These are phyloP conservation scores for Luvunga scandens DNA, from an alignment of 345 rosid genomes.

Conservation along the genomic window DNA sequence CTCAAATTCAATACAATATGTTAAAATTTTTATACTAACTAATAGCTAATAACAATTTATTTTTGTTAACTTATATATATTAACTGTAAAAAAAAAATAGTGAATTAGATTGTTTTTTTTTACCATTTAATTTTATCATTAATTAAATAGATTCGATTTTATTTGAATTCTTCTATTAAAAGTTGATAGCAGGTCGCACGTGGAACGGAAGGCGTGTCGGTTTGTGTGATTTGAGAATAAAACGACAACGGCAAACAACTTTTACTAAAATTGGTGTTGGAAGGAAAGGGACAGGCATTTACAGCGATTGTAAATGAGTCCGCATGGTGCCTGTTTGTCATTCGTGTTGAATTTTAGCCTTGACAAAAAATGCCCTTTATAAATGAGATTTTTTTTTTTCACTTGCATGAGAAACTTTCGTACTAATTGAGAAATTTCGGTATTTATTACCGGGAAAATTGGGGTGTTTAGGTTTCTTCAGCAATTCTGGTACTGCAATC, in stretches of 20 bases:
- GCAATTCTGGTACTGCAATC: too few species aligned
- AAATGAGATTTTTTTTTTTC: neutral
- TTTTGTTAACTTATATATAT: too few species aligned
- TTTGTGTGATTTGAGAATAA: too few species aligned
- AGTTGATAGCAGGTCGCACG: too few species aligned
- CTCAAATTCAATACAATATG: too few species aligned
- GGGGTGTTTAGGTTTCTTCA: too few species aligned
- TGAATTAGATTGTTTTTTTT: neutral
- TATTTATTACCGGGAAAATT: too few species aligned
- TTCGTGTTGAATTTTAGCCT: neutral
- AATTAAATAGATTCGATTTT: neutral
- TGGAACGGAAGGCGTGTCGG: neutral
- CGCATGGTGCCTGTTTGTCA: neutral
- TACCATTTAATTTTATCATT: neutral
- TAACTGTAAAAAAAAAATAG: too few species aligned
- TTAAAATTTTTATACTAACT: too few species aligned
- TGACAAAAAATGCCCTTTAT: neutral
- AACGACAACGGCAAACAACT: neutral
- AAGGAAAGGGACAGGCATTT: neutral
- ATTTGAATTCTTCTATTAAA: neutral
- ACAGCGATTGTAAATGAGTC: too few species aligned
- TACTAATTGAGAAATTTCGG: neutral
- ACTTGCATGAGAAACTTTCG: neutral
- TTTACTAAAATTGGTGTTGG: neutral
- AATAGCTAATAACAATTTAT: too few species aligned